These are phyloP conservation scores for Parietichytrium sp. DNA, from an alignment of 108 stramenopile genomes.

Conservation along the genomic window DNA sequence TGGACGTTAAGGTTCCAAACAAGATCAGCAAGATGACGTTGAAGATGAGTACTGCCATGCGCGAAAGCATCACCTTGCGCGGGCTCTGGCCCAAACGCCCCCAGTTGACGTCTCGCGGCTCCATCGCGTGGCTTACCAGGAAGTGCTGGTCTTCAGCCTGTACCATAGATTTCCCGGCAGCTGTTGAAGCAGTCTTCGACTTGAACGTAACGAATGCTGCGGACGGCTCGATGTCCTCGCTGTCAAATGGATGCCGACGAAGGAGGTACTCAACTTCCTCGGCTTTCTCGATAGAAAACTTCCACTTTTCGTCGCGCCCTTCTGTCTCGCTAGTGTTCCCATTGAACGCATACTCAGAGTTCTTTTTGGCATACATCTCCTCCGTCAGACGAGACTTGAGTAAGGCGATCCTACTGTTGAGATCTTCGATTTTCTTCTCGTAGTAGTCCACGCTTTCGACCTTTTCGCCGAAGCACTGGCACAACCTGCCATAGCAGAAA, in stretches of 20 bases:
- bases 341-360: neutral
- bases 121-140: neutral
- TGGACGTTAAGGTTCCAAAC: neutral
- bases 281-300: neutral
- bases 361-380: neutral
- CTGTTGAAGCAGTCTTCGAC: neutral
- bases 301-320: neutral
- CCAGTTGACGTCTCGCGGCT: conserved; percentile 19
- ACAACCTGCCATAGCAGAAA: conserved; percentile 2
- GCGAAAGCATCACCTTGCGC: neutral
- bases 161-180: neutral
- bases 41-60: neutral
- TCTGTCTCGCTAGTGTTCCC: neutral
- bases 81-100: neutral
- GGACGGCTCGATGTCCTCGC: neutral
- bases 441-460: neutral
- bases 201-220: conserved; percentile 36
- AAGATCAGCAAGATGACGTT: neutral
- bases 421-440: neutral
- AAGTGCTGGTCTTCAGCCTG: neutral
- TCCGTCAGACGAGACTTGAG: neutral
- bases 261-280: conserved; percentile 7
- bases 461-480: conserved; percentile 32
- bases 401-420: neutral
- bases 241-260: no score